Base-by-base conservation (phyloP, 2,329 filamentous ascomycete species). In the Trichoderma lentiforme region DNA sequence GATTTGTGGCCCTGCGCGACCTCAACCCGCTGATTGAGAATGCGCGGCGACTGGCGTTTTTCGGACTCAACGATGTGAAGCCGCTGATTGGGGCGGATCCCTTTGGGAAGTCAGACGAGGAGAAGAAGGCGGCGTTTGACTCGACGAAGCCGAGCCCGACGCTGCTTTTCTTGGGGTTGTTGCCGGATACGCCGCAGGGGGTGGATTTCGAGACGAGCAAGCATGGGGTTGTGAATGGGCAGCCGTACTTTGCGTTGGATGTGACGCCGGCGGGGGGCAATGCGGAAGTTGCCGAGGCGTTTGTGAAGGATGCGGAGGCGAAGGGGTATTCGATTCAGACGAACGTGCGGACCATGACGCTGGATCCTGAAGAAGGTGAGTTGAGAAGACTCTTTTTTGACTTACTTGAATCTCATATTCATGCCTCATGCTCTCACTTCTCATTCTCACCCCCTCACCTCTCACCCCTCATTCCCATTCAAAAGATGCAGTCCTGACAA, bases 201-300 rank as follows among this genome's bases (percentile, higher is more conserved):
- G 73, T 75, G 9, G 72, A 76, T n/a, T 79, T 72, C 18, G 56
- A 70, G 53, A 73, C 80, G 28, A 74, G 74, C 7, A 76, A 78
- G 2, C 92, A 91, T 78, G 90, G 89, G 73, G 89, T 89, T 62
- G 97, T 97, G 79, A 88, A 85, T 39, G 96, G 95, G 3, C 86
- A 87, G 63, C 95, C 96, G 1, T 97, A 91, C 82, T 99, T 98
- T 79, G 95, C 95, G 1, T 81, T 99, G 14, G 96, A 98, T 79
- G 88, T 97, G 24, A 97, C 95, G 3, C 92, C 94, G 0, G 89
- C 87, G 74, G 91, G 88, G 1, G 84, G 84, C 4, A 83, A 90
- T 43, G 89, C 88, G 71, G 89, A 91, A 3, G 87, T 87, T 57
- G 90, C 90, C 1, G 87, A 88, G 71, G 83, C 83, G 32, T 83